These are phyloP conservation scores for Apodospora peruviana DNA, from an alignment of 495 filamentous ascomycete species.

Conservation along the genomic window DNA sequence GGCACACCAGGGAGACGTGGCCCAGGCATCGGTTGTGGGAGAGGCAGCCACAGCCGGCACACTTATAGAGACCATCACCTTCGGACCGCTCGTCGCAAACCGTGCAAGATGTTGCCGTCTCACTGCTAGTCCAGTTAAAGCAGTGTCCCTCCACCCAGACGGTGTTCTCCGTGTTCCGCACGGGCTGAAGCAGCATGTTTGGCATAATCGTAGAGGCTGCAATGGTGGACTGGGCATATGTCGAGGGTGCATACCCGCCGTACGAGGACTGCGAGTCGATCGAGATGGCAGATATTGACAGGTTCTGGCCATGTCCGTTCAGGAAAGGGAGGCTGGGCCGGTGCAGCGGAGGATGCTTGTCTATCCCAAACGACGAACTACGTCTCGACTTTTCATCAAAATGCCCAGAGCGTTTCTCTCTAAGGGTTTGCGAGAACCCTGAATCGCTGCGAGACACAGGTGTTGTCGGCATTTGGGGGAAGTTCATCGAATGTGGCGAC, in stretches of 20 bases:
- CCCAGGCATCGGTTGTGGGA: slow-evolving; percentile 79
- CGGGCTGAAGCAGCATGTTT: slow-evolving; percentile 76
- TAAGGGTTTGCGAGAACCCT: slow-evolving; percentile 77
- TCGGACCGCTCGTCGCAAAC: slow-evolving; percentile 88
- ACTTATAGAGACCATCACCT: slow-evolving; percentile 79
- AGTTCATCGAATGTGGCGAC: slow-evolving; percentile 76
- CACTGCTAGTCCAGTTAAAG: slow-evolving; percentile 65
- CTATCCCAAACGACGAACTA: slow-evolving; percentile 86
- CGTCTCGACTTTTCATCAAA: slow-evolving; percentile 82
- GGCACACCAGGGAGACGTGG: slow-evolving; percentile 79
- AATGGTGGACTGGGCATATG: slow-evolving; percentile 94
- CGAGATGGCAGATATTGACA: slow-evolving; percentile 78
- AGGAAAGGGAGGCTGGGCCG: slow-evolving; percentile 82
- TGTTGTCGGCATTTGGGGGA: slow-evolving; percentile 67
- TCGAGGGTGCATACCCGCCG: slow-evolving; percentile 83
- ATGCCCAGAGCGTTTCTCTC: slow-evolving; percentile 92
- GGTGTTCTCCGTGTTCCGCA: slow-evolving; percentile 77
- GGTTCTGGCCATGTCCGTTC: slow-evolving; percentile 68
- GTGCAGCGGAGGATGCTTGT: slow-evolving; percentile 60
- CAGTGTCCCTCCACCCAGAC: slow-evolving; percentile 95
- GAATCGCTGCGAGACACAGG: slow-evolving; percentile 85
- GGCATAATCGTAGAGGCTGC: slow-evolving; percentile 98
- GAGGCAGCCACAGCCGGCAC: slow-evolving; percentile 67
- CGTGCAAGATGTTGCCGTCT: slow-evolving; percentile 65
- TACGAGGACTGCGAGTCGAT: slow-evolving; percentile 68